Evolutionary conservation across 202 grass and related monocot species (phyloP).

Genomic region (Carex sylvatica): DNA sequence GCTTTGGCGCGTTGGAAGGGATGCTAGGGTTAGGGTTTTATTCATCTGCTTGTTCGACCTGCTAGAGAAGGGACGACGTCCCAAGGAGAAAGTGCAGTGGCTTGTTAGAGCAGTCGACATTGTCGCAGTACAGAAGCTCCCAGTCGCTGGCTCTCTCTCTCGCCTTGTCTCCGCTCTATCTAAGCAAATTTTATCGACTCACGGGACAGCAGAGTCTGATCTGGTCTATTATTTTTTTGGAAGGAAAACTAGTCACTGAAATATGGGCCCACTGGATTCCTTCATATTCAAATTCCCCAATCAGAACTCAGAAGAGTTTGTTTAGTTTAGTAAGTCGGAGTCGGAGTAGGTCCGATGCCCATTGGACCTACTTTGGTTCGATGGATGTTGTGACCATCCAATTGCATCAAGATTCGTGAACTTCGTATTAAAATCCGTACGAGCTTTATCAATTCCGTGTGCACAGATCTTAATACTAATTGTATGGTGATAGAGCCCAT

Average conservation of each 20-base stretch:
- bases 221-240: background rate
- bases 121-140: constrained; percentile 22
- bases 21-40: constrained; percentile 19
- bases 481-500: too few relatives aligned
- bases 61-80: background rate
- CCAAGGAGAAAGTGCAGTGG: constrained; percentile 28
- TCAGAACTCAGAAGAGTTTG: background rate
- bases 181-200: constrained; percentile 21
- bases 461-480: too few relatives aligned
- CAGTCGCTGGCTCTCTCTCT: background rate
- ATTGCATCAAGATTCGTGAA: too few relatives aligned
- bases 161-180: background rate
- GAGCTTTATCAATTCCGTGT: too few relatives aligned
- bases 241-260: background rate
- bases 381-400: too few relatives aligned
- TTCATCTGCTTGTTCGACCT: background rate
- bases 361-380: too few relatives aligned
- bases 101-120: constrained; percentile 30
- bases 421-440: too few relatives aligned
- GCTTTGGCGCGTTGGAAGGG: constrained; percentile 19
- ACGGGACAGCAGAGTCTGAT: background rate
- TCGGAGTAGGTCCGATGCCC: too few relatives aligned
- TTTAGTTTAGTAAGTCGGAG: background rate
- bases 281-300: background rate
- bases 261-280: background rate